These are phyloP conservation scores for Ceratorhiza oryzae-sativae DNA, from an alignment of 1,284 basidiomycete species.

Conservation along the genomic window DNA sequence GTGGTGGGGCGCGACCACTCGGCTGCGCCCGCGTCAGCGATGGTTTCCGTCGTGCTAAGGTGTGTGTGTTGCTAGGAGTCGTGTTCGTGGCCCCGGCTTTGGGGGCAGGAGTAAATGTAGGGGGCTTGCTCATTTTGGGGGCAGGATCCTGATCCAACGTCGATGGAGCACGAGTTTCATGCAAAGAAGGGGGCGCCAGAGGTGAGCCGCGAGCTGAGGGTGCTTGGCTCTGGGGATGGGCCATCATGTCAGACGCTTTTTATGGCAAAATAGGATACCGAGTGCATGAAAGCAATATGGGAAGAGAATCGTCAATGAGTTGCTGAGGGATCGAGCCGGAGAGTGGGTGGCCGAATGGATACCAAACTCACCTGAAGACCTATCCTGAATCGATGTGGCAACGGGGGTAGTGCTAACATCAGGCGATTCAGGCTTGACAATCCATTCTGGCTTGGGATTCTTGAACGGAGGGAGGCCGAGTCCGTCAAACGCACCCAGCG, in stretches of 20 bases:
- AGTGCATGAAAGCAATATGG: background rate
- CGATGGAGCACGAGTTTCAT: background rate
- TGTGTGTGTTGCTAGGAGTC: background rate
- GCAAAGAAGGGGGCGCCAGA: background rate
- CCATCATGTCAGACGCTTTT: constrained; percentile 6
- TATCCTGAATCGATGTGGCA: background rate
- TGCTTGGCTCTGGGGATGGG: background rate
- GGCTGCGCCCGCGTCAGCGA: constrained; percentile 37
- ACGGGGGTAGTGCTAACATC: background rate
- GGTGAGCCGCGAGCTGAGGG: background rate
- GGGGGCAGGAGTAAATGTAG: constrained; percentile 21
- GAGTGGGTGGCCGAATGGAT: background rate
- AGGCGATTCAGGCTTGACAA: constrained; percentile 12
- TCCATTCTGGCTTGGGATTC: constrained; percentile 33
- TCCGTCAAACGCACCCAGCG: constrained; percentile 22
- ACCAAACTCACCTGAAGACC: constrained; percentile 2
- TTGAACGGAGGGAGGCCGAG: constrained; percentile 23
- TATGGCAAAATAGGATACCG: background rate
- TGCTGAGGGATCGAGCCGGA: background rate
- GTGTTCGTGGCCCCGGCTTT: background rate
- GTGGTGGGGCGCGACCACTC: constrained; percentile 20
- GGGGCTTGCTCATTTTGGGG: constrained; percentile 21
- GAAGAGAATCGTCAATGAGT: background rate
- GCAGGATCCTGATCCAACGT: background rate
- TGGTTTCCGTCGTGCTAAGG: constrained; percentile 19